These are phyloP conservation scores for Ophiostoma ips DNA, from an alignment of 2,329 filamentous ascomycete species.

Conservation along the genomic window DNA sequence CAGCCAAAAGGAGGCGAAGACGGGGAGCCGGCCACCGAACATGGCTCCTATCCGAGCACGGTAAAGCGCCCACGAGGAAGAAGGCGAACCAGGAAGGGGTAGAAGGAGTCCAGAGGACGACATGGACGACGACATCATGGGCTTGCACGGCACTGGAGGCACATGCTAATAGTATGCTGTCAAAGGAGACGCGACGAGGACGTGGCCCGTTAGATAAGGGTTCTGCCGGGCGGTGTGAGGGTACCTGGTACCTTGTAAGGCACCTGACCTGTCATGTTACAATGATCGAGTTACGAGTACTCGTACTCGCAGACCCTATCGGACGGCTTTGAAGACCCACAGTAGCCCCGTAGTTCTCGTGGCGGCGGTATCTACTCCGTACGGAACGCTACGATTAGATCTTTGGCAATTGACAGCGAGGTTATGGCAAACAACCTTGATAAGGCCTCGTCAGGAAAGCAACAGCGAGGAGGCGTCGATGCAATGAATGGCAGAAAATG, in stretches of 20 bases:
- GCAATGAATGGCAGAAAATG: too few relatives aligned
- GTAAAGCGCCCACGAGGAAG: slow-evolving; percentile 62
- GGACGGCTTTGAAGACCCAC: too few relatives aligned
- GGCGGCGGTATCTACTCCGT: too few relatives aligned
- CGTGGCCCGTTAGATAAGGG: slow-evolving; percentile 8
- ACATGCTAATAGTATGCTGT: background rate
- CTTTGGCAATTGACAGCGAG: too few relatives aligned
- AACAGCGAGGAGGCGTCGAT: too few relatives aligned
- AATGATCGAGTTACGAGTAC: too few relatives aligned
- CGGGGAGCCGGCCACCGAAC: slow-evolving; percentile 51
- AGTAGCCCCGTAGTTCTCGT: too few relatives aligned
- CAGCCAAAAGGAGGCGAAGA: slow-evolving; percentile 78
- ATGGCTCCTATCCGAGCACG: slow-evolving; percentile 47
- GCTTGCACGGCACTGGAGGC: background rate
- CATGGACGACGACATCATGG: slow-evolving; percentile 23
- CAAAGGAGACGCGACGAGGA: background rate
- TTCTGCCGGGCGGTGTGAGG: slow-evolving; percentile 10
- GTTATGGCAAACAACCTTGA: too few relatives aligned
- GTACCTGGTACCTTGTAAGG: background rate
- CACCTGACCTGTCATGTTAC: too few relatives aligned
- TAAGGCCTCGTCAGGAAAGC: too few relatives aligned
- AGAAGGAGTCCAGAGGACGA: slow-evolving; percentile 31
- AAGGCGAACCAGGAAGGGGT: slow-evolving; percentile 42
- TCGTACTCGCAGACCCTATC: too few relatives aligned
- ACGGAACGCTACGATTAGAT: too few relatives aligned